phyloP scores from a whole-genome alignment of 2,329 filamentous ascomycete species.

The Penicillium sp. region DNA sequence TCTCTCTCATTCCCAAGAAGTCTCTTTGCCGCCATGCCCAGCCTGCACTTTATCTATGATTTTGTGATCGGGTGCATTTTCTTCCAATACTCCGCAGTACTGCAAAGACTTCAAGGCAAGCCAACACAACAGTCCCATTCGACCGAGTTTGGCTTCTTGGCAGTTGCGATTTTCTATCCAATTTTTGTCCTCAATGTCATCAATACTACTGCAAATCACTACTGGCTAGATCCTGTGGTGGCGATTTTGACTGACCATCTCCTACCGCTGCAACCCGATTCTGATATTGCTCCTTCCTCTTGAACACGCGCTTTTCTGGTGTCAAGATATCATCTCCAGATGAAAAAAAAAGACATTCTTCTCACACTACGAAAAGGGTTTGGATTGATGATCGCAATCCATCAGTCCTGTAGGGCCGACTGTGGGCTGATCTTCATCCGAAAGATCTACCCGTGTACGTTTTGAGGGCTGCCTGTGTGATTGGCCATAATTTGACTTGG shows the following conservation, averaged over 20 bases:
- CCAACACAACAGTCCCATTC: constrained; percentile 42
- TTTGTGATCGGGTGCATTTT: constrained; percentile 57
- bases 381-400: too few relatives aligned
- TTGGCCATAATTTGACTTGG: too few relatives aligned
- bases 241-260: constrained; percentile 50
- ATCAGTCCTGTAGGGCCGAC: too few relatives aligned
- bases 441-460: too few relatives aligned
- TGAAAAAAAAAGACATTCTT: too few relatives aligned
- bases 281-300: constrained; percentile 53
- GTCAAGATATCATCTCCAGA: constrained; percentile 11
- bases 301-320: constrained; percentile 52
- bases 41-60: constrained; percentile 58
- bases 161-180: constrained; percentile 51
- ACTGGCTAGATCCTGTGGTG: constrained; percentile 55
- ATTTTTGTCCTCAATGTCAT: constrained; percentile 52
- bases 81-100: constrained; percentile 53
- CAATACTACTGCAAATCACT: constrained; percentile 60
- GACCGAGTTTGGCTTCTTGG: constrained; percentile 47
- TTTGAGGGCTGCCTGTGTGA: too few relatives aligned
- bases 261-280: constrained; percentile 51
- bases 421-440: too few relatives aligned
- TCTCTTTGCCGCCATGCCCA: too few relatives aligned
- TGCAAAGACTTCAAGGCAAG: constrained; percentile 45
- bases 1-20: too few relatives aligned
- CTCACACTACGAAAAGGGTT: too few relatives aligned